Evolutionary conservation across 176 grass and related monocot genomes (phyloP), one percentile per base, ranked within the genome.

Genomic region (Thalia dealbata): DNA sequence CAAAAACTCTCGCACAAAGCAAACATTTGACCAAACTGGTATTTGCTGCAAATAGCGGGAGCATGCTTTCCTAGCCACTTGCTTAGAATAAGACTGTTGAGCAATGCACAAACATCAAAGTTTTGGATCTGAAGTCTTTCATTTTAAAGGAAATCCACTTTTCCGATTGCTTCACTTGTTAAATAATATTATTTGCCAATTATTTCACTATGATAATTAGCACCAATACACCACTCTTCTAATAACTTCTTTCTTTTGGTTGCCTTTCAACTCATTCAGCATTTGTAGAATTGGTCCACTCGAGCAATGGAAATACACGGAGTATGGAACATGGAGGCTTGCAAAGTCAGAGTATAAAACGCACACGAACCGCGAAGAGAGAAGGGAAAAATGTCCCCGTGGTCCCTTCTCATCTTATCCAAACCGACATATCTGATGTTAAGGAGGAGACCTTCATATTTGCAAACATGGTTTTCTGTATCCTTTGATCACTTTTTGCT

Each of bases 401-500:
- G 64, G 86, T 92, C 51, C 86, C 87, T 82, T 85, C 93, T 73
- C 89, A 92, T 92, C 78, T 96, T 82, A 76, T 90, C 74, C 88
- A 92, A 66, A 92, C 89, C 21, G 89, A 92, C 82, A 72, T 86
- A 38, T 96, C 93, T 69, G 77, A 78, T 79, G 82, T 96, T 29
- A 89, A 88, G 67, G 93, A 75, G 45, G 86, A 96, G 82, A 90
- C 86, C 18, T 70, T 76, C 67, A 92, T 96, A 81, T 96, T 96
- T 87, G 77, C 84, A 55, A 92, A 88, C 63, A 84, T 85, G 83
- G 85, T 90, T 71, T 90, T 96, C 59, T 96, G 93, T 96, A 96
- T 96, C 93, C 87, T 96, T 84, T 71, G 44, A 35, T 35, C 50
- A 24, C 50, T 21, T 18, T 44, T 65, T 81, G 71, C 71, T 69